These are phyloP conservation scores for Sanghuangporus sanghuang DNA, from an alignment of 1,284 basidiomycete genomes.

Conservation along the genomic window DNA sequence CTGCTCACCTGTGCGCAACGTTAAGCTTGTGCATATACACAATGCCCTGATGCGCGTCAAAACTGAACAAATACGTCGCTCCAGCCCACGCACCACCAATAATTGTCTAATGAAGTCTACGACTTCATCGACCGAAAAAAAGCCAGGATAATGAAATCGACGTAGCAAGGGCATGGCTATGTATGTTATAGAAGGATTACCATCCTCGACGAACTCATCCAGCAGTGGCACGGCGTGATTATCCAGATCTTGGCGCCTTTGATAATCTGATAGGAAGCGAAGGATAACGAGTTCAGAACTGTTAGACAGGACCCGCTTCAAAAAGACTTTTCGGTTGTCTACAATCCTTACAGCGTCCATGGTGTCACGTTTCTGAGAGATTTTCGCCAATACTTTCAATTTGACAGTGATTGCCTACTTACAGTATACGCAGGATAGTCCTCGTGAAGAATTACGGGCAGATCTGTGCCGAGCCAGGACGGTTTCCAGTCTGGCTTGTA, in stretches of 20 bases:
- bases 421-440: not conserved
- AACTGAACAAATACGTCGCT: not conserved
- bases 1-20: conserved; percentile 2
- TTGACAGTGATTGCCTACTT: not conserved
- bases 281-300: conserved; percentile 21
- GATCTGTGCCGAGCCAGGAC: conserved; percentile 19
- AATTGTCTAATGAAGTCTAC: conserved; percentile 12
- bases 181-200: not conserved
- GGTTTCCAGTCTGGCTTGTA: conserved; percentile 22
- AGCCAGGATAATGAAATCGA: not conserved
- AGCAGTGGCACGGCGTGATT: conserved; percentile 12
- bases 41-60: not conserved
- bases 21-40: not conserved
- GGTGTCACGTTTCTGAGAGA: not conserved
- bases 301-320: not conserved
- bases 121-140: conserved; percentile 9
- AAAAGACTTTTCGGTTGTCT: conserved; percentile 7
- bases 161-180: conserved; percentile 12
- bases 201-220: not conserved
- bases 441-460: conserved; percentile 19
- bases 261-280: not conserved
- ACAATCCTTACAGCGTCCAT: conserved; percentile 1
- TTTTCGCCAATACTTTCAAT: not conserved
- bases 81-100: conserved; percentile 3
- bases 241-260: not conserved